Evolutionary conservation across 2,329 filamentous ascomycete genomes (phyloP).

Genomic region (Fusarium sp.): DNA sequence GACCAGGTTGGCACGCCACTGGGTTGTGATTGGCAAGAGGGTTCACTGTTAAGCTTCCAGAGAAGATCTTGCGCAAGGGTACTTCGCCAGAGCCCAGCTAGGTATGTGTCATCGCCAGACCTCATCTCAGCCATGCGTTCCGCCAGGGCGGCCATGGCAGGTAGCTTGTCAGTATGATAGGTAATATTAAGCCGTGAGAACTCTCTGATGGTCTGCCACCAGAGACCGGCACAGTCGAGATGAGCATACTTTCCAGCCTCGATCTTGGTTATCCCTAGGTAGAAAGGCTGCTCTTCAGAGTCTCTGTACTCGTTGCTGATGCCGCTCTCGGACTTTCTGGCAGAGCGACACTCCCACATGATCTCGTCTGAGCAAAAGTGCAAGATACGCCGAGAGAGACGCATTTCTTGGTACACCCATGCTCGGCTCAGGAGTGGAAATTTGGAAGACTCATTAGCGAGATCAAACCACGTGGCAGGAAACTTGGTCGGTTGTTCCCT

Average conservation of each 20-base stretch:
- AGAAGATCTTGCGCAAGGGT: background rate
- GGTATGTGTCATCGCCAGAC: background rate
- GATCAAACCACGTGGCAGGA: background rate
- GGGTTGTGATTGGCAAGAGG: background rate
- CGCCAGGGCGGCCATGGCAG: background rate
- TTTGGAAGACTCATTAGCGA: background rate
- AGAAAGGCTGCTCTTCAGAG: background rate
- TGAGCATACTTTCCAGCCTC: background rate
- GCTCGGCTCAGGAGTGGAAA: background rate
- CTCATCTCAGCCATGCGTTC: background rate
- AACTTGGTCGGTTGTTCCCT: background rate
- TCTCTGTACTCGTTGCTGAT: background rate
- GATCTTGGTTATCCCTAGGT: background rate
- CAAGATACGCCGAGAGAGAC: background rate
- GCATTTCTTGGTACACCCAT: background rate
- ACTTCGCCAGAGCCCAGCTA: background rate
- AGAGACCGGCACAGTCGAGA: background rate
- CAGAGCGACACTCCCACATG: background rate
- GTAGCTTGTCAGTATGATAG: background rate
- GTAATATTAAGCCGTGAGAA: background rate
- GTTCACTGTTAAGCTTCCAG: background rate
- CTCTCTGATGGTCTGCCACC: background rate
- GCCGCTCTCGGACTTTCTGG: background rate
- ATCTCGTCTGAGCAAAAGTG: background rate
- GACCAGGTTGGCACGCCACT: background rate